Conservation (phyloP, 768 basidiomycete species). For the Epithele typhae region DNA sequence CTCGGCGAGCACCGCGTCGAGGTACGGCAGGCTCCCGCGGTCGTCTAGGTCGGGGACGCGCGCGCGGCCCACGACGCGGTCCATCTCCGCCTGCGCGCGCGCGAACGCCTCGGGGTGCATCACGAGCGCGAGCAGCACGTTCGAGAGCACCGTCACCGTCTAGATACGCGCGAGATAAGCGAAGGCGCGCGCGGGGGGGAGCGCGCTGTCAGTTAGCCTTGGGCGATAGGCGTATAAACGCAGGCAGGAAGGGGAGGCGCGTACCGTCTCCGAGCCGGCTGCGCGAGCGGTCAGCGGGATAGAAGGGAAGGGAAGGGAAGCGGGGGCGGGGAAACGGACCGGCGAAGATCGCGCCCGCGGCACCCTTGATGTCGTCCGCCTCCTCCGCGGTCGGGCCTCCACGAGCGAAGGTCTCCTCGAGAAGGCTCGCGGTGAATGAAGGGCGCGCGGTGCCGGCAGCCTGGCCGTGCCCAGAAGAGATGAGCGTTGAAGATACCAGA, state of each 20-base stretch:
- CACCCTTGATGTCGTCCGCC: slow-evolving; percentile 19
- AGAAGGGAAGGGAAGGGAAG: neutral
- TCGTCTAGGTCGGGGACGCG: slow-evolving; percentile 39
- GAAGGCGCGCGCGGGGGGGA: too few relatives aligned
- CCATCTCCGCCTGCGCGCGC: slow-evolving; percentile 42
- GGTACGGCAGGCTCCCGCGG: slow-evolving; percentile 36
- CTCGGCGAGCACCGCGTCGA: slow-evolving; percentile 36
- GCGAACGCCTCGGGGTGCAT: slow-evolving; percentile 35
- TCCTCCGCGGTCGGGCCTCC: slow-evolving; percentile 12
- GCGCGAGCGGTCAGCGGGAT: slow-evolving; percentile 1
- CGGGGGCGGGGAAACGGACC: slow-evolving; percentile 10
- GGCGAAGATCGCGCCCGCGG: slow-evolving; percentile 19
- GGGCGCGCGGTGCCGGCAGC: slow-evolving; percentile 16
- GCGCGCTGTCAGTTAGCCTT: neutral
- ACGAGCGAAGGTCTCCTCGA: slow-evolving; percentile 11
- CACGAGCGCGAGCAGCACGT: slow-evolving; percentile 38
- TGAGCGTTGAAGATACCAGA: slow-evolving; percentile 1
- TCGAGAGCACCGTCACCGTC: too few relatives aligned
- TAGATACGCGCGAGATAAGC: too few relatives aligned
- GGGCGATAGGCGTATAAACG: neutral
- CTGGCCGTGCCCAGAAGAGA: slow-evolving; percentile 1
- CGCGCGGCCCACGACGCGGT: slow-evolving; percentile 36
- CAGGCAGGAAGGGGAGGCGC: neutral
- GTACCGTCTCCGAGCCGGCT: slow-evolving; percentile 24
- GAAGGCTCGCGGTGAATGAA: slow-evolving; percentile 15